Percentiles rank a stretch among this genome's conserved stretches.
These are phyloP conservation scores for Xenoacremonium recifei DNA, from an alignment of 2,329 filamentous ascomycete species.

Conservation along the genomic window DNA sequence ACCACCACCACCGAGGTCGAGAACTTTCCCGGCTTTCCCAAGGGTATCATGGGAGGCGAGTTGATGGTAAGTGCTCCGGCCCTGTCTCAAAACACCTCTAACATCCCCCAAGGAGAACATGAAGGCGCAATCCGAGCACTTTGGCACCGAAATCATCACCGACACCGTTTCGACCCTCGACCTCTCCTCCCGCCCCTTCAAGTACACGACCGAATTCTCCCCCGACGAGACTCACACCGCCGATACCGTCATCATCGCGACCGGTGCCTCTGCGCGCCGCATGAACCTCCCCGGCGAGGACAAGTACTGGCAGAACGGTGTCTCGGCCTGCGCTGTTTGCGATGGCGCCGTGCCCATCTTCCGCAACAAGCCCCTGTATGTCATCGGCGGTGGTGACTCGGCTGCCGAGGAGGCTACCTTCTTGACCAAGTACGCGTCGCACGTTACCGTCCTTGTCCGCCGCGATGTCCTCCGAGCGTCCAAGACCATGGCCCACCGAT, in stretches of 20 bases:
- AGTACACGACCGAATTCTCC: conserved; percentile 87
- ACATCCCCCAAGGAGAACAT: conserved; percentile 66
- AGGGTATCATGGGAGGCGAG: conserved; percentile 80
- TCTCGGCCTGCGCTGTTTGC: conserved; percentile 95
- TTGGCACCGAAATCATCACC: conserved; percentile 89
- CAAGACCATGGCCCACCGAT: conserved; percentile 86
- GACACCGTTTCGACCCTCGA: conserved; percentile 92
- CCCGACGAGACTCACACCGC: conserved; percentile 83
- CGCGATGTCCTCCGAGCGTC: conserved; percentile 82
- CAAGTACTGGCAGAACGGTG: conserved; percentile 95
- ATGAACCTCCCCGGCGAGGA: conserved; percentile 85
- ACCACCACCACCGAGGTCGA: conserved; percentile 98
- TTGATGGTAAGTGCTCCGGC: conserved; percentile 65
- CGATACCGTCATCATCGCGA: conserved; percentile 90
- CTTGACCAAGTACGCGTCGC: conserved; percentile 94
- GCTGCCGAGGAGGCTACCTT: conserved; percentile 97
- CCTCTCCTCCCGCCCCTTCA: conserved; percentile 80
- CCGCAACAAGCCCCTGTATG: conserved; percentile 90
- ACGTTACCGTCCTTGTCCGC: conserved; percentile 91
- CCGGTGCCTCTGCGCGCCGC: conserved; percentile 86
- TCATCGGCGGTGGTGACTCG: conserved; percentile 95
- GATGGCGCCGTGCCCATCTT: conserved; percentile 97
- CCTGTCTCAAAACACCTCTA: conserved; percentile 1
- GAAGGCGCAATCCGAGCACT: conserved; percentile 85
- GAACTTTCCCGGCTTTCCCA: conserved; percentile 95